Percentiles rank a stretch among this genome's conserved stretches.
These are phyloP conservation scores for Eucommia ulmoides DNA, from an alignment of 257 asterid species.

Conservation along the genomic window DNA sequence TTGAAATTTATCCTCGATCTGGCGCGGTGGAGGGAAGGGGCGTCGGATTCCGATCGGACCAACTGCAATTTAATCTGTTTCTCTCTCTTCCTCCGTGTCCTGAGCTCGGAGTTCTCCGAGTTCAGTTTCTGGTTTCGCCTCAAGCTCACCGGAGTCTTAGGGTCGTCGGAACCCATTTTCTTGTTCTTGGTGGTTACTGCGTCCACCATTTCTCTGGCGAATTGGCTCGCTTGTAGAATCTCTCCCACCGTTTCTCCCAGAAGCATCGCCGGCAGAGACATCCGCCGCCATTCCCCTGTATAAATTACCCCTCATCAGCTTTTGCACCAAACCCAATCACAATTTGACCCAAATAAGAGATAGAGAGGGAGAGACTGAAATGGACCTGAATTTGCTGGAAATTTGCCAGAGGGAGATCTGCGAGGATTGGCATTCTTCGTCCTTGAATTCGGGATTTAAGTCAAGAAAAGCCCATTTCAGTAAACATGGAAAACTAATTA, in stretches of 20 bases:
- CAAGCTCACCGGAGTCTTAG: slow-evolving; percentile 54
- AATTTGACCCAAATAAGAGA: neutral
- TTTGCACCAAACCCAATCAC: no score
- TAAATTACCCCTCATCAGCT: neutral
- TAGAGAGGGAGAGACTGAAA: neutral
- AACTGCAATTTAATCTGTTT: slow-evolving; percentile 35
- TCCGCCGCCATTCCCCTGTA: slow-evolving; percentile 60
- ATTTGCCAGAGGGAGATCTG: slow-evolving; percentile 70
- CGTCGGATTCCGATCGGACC: slow-evolving; percentile 26
- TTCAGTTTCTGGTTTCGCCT: slow-evolving; percentile 24
- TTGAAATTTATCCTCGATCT: slow-evolving; percentile 76
- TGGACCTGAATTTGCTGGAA: slow-evolving; percentile 46
- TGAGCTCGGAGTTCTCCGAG: slow-evolving; percentile 31
- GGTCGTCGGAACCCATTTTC: slow-evolving; percentile 37
- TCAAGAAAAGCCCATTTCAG: neutral
- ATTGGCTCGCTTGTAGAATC: slow-evolving; percentile 59
- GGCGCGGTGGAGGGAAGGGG: slow-evolving; percentile 35
- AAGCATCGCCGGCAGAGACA: slow-evolving; percentile 90
- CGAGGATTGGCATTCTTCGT: slow-evolving; percentile 34
- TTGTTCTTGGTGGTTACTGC: slow-evolving; percentile 26
- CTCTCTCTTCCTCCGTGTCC: slow-evolving; percentile 53
- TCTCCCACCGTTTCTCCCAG: slow-evolving; percentile 80
- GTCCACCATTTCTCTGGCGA: slow-evolving; percentile 49
- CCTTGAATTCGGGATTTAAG: slow-evolving; percentile 19
- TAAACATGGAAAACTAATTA: no score